Conservation (phyloP, 148 eudicot genomes). For the Chenopodium berlandieri region DNA sequence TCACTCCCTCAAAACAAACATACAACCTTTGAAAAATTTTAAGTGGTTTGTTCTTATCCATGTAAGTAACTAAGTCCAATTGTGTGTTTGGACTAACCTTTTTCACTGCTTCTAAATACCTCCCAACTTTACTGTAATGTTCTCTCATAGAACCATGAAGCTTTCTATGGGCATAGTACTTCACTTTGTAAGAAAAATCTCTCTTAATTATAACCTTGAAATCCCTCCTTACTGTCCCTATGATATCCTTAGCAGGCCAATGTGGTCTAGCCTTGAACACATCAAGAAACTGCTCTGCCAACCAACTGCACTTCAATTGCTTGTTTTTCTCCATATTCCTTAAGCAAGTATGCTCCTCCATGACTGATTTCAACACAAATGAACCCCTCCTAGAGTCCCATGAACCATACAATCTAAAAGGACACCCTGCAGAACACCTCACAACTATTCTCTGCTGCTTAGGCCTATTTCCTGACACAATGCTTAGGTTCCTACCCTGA, state of each 20-base stretch:
- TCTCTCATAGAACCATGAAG: not conserved
- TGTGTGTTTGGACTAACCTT: too few species aligned
- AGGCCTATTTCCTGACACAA: too few species aligned
- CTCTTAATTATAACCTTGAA: not conserved
- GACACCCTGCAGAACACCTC: not conserved
- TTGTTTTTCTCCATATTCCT: not conserved
- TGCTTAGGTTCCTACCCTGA: not conserved
- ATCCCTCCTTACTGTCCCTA: not conserved
- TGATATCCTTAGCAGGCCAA: not conserved
- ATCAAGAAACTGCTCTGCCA: not conserved
- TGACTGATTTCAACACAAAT: not conserved
- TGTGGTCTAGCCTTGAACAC: constrained; percentile 1
- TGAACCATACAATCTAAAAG: not conserved
- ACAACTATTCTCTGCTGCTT: not conserved
- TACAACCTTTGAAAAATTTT: not conserved
- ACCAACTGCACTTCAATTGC: not conserved
- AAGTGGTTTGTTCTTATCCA: not conserved
- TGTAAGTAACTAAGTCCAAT: not conserved
- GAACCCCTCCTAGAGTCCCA: not conserved
- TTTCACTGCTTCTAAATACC: not conserved
- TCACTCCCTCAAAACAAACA: not conserved
- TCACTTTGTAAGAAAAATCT: not conserved
- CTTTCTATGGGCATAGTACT: not conserved
- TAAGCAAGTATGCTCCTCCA: not conserved
- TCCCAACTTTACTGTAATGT: not conserved